Conservation (phyloP, 257 asterid species). For the Plantago major region DNA sequence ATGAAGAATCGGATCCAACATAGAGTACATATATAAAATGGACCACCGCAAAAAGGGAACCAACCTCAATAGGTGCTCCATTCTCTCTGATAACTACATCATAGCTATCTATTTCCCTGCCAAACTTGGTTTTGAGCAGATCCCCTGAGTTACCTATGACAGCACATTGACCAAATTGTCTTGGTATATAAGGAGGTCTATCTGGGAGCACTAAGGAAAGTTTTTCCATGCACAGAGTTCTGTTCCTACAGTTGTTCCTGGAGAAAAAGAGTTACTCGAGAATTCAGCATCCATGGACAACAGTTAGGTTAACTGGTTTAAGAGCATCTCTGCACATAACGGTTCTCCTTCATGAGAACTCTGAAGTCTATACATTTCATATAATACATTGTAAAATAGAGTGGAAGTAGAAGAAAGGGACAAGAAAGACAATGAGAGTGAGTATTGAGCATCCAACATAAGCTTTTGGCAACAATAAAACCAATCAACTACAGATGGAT, state of each 20-base stretch:
- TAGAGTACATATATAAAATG: slow-evolving; percentile 9
- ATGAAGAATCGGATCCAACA: slow-evolving; percentile 18
- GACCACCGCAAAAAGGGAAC: slow-evolving; percentile 18
- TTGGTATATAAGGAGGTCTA: slow-evolving; percentile 72
- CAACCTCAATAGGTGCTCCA: slow-evolving; percentile 96
- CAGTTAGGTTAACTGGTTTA: not conserved
- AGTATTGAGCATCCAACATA: not conserved
- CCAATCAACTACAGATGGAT: too few relatives aligned
- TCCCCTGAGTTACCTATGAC: slow-evolving; percentile 99
- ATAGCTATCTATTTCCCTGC: slow-evolving; percentile 76
- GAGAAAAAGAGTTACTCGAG: slow-evolving; percentile 17
- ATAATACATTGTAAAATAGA: not conserved
- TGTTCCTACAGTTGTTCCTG: slow-evolving; percentile 77
- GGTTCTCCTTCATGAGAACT: not conserved
- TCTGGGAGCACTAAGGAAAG: slow-evolving; percentile 88
- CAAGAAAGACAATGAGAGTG: not conserved
- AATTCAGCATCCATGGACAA: slow-evolving; percentile 7
- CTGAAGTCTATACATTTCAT: not conserved
- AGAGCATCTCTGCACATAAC: not conserved
- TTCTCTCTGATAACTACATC: slow-evolving; percentile 89
- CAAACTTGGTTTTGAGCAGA: slow-evolving; percentile 83
- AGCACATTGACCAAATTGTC: slow-evolving; percentile 83
- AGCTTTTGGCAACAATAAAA: slow-evolving; percentile 3
- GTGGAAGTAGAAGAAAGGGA: not conserved
- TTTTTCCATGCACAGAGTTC: slow-evolving; percentile 85